A percentile compares a stretch with the other conserved stretches of the same genome.
Evolutionary conservation across 2,329 filamentous ascomycete species (phyloP).

Genomic region (Alternaria gansuensis): DNA sequence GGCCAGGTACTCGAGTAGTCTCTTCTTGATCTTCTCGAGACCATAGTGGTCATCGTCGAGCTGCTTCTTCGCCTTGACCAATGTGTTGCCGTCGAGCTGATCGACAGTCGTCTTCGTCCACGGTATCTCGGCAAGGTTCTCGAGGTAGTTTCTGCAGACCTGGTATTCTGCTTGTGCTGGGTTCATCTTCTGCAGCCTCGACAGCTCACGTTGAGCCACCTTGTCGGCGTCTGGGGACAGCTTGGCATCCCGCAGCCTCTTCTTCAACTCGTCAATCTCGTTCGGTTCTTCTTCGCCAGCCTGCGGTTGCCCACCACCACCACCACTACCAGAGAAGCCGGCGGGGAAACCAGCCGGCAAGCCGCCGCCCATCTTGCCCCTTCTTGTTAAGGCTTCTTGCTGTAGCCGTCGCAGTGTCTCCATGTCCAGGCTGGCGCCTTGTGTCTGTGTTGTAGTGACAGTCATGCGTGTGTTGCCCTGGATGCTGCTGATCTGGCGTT

Average conservation of each 20-base stretch:
- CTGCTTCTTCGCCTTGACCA: conserved; percentile 83
- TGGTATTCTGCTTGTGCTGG: conserved; percentile 96
- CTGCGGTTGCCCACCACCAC: conserved; percentile 55
- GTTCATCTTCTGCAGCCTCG: conserved; percentile 91
- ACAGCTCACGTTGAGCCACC: conserved; percentile 88
- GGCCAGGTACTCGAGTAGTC: conserved; percentile 91
- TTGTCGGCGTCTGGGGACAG: conserved; percentile 86
- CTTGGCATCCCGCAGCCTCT: conserved; percentile 81
- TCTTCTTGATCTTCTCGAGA: conserved; percentile 95
- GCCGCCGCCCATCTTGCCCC: conserved; percentile 44
- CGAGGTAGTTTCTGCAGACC: conserved; percentile 90
- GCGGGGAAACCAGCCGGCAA: conserved; percentile 54
- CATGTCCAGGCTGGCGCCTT: conserved; percentile 52
- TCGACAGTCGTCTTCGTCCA: conserved; percentile 89
- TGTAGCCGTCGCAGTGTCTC: conserved; percentile 56
- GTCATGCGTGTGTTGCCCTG: conserved; percentile 90
- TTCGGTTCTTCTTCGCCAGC: conserved; percentile 78
- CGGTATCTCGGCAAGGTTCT: conserved; percentile 92
- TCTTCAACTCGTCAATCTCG: conserved; percentile 90
- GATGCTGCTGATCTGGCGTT: conserved; percentile 81
- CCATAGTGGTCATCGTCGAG: conserved; percentile 97
- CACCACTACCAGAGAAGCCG: conserved; percentile 54
- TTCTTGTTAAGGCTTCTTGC: conserved; percentile 54
- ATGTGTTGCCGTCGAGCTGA: conserved; percentile 80
- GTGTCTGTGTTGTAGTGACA: conserved; percentile 72